These are phyloP conservation scores for Didymella glomerata DNA, from an alignment of 2,329 filamentous ascomycete species.

Conservation along the genomic window DNA sequence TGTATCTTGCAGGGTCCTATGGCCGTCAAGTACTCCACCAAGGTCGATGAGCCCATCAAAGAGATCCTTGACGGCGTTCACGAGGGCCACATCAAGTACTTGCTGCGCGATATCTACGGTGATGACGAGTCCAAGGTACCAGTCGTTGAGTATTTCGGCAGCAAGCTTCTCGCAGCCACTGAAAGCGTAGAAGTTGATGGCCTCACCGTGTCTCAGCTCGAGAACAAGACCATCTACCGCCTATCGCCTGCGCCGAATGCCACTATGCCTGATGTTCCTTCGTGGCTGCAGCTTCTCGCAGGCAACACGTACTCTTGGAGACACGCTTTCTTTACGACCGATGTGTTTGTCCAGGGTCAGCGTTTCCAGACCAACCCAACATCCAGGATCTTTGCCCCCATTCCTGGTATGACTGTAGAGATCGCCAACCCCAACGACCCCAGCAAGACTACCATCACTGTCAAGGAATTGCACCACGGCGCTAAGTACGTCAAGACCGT, in stretches of 20 bases:
- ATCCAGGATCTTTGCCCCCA: slow-evolving; percentile 86
- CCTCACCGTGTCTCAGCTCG: slow-evolving; percentile 81
- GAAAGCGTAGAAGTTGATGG: slow-evolving; percentile 78
- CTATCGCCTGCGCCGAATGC: slow-evolving; percentile 78
- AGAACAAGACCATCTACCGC: slow-evolving; percentile 82
- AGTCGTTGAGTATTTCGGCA: slow-evolving; percentile 92
- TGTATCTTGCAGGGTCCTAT: slow-evolving; percentile 97
- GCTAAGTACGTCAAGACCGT: slow-evolving; percentile 90
- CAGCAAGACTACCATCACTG: slow-evolving; percentile 81
- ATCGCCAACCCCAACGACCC: slow-evolving; percentile 83
- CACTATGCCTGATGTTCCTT: slow-evolving; percentile 78
- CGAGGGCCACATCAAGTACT: slow-evolving; percentile 80
- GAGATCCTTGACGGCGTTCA: slow-evolving; percentile 94
- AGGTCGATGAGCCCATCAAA: slow-evolving; percentile 92
- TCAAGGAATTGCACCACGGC: slow-evolving; percentile 85
- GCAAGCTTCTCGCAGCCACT: slow-evolving; percentile 76
- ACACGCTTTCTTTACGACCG: slow-evolving; percentile 90
- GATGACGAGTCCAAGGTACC: slow-evolving; percentile 79
- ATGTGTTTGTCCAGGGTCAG: slow-evolving; percentile 93
- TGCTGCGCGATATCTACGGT: slow-evolving; percentile 82
- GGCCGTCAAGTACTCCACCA: slow-evolving; percentile 87
- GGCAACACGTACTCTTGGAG: slow-evolving; percentile 90
- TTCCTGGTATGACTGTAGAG: slow-evolving; percentile 87
- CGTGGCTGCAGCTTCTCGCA: slow-evolving; percentile 88
- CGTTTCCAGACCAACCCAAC: slow-evolving; percentile 98